Base-by-base conservation (phyloP, 1,139 yeast genomes). In the Candida dubliniensis region DNA sequence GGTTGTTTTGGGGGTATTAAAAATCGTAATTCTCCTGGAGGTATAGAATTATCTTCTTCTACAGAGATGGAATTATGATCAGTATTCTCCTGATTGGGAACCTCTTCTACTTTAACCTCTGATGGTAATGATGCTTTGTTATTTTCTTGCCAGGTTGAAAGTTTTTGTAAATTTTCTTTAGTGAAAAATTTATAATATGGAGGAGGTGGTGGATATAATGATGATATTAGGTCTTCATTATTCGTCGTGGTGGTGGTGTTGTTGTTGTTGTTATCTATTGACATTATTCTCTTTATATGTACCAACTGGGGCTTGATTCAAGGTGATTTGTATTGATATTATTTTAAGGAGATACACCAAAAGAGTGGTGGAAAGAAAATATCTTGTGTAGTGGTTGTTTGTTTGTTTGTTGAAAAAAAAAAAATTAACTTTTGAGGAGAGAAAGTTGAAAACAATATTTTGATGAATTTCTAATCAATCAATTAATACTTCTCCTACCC, bases 121-220 rank as follows among this genome's bases (percentile, higher is more conserved):
- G 13, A n/a, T 31, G 12, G 8, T 14, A 11, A 5, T n/a, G 11
- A 23, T 24, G 38, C 25, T 29, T 49, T 44, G 34, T 57, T 50
- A n/a, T 12, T 31, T 12, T 27, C 18, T 36, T 39, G 30, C 64
- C 67, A 60, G 29, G 48, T 52, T 12, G 56, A 56, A 13, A 71
- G 56, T 52, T 67, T 69, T 26, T 59, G 68, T 11, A 78, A 47
- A 54, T 87, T 87, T 45, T 80, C 86, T 5, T 66, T 59, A 0
- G 95, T 86, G 64, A 86, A 88, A 56, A 73, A 77, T 61, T 81
- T 79, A 56, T 79, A 79, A 61, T 77, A 86, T 18, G 84, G 82
- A 8, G 96, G 96, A 3, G 96, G 96, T 1, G 93, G 91, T 1
- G 96, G 96, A 53, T 84, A 89, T 43, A 88, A 74, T 10, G 95